Percentiles rank a stretch among this genome's conserved stretches.
phyloP scores from a whole-genome alignment of 2,329 filamentous ascomycete genomes.

The Hypomyces perniciosus region DNA sequence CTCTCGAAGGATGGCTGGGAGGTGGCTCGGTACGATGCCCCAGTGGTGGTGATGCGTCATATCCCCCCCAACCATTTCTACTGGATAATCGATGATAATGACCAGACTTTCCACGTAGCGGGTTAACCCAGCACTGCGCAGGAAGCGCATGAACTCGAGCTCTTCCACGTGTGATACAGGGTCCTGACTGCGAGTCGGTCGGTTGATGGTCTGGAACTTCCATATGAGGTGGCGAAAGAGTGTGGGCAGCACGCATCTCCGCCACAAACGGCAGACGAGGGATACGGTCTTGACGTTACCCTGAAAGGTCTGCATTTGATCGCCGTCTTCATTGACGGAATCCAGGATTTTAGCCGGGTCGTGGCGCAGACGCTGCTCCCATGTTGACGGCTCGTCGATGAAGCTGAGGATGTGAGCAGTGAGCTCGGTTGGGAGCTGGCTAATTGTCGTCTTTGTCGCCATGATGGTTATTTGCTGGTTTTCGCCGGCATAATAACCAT shows the following conservation, averaged over 20 bases:
- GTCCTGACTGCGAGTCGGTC: slow-evolving; percentile 19
- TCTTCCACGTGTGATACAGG: slow-evolving; percentile 17
- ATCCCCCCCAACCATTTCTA: slow-evolving; percentile 20
- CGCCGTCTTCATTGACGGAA: background rate
- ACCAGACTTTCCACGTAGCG: slow-evolving; percentile 37
- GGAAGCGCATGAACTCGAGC: slow-evolving; percentile 35
- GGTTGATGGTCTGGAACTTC: slow-evolving; percentile 29
- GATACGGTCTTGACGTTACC: slow-evolving; percentile 51
- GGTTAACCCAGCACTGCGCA: slow-evolving; percentile 30
- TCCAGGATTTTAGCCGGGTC: slow-evolving; percentile 35
- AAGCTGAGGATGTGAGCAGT: slow-evolving; percentile 51
- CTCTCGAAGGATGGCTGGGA: slow-evolving; percentile 18
- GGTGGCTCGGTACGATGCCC: slow-evolving; percentile 27
- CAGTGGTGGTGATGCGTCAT: slow-evolving; percentile 21
- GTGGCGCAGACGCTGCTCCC: slow-evolving; percentile 41
- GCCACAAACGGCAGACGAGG: slow-evolving; percentile 47
- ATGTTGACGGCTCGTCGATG: slow-evolving; percentile 45
- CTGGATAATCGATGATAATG: slow-evolving; percentile 31
- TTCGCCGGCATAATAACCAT: too few relatives aligned
- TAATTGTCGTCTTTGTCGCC: slow-evolving; percentile 14
- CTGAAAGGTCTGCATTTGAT: slow-evolving; percentile 4
- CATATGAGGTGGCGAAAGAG: slow-evolving; percentile 53
- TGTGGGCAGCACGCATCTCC: slow-evolving; percentile 42
- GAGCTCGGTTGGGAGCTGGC: slow-evolving; percentile 54
- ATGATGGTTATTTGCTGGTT: too few relatives aligned